Evolutionary conservation across 805 yeast species (phyloP).

Genomic region (Kockiozyma suomiensis): DNA sequence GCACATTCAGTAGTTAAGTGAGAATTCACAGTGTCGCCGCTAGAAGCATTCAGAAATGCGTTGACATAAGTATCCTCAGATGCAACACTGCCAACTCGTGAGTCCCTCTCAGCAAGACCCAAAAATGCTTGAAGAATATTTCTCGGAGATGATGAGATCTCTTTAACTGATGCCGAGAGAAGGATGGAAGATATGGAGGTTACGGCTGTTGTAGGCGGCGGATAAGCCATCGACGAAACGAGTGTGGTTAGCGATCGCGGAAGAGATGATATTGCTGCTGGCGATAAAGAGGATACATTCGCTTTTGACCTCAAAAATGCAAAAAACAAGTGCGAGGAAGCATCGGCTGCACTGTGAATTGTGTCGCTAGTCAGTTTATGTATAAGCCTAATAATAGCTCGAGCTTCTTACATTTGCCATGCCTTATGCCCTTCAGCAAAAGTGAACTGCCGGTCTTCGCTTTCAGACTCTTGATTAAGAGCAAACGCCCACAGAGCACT

Average conservation of each 20-base stretch:
- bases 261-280: constrained; percentile 12
- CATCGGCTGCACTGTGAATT: constrained; percentile 85
- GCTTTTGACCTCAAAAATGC: constrained; percentile 66
- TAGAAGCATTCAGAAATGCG: constrained; percentile 6
- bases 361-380: constrained; percentile 45
- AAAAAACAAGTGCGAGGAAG: constrained; percentile 76
- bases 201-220: constrained; percentile 15
- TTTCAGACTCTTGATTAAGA: constrained; percentile 43
- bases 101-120: constrained; percentile 14
- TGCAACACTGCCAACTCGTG: neutral
- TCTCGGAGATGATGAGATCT: neutral
- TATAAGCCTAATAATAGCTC: neutral
- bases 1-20: constrained; percentile 17
- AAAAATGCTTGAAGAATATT: constrained; percentile 8
- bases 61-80: constrained; percentile 1
- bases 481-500: constrained; percentile 90
- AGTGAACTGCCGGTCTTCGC: neutral
- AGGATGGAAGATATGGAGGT: constrained; percentile 4
- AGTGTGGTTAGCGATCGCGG: constrained; percentile 30
- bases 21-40: neutral
- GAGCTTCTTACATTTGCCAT: constrained; percentile 14
- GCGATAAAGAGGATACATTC: constrained; percentile 1
- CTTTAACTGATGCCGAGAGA: constrained; percentile 5
- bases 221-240: constrained; percentile 17
- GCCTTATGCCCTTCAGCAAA: constrained; percentile 21